Conservation (phyloP, 1,284 basidiomycete genomes). For the Ganoderma leucocontextum region DNA sequence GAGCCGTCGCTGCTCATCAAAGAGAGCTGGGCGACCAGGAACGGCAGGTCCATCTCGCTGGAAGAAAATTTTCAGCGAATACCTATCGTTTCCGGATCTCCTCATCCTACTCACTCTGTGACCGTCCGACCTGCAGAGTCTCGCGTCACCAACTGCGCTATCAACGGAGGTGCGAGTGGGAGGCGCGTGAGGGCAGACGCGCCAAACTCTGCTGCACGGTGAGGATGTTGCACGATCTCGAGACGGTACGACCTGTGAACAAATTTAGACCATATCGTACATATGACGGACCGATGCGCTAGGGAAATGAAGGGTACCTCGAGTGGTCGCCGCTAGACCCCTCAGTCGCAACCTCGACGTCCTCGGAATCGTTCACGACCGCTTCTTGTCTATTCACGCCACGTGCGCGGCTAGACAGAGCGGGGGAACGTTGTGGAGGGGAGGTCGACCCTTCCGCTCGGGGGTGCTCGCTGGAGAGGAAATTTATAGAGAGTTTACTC, state of each 20-base stretch:
- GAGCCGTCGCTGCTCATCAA: slow-evolving; percentile 70
- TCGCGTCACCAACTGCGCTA: slow-evolving; percentile 79
- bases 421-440: slow-evolving; percentile 18
- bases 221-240: slow-evolving; percentile 83
- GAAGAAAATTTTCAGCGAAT: slow-evolving; percentile 21
- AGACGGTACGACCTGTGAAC: slow-evolving; percentile 70
- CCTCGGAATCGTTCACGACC: slow-evolving; percentile 20
- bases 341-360: slow-evolving; percentile 22
- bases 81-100: slow-evolving; percentile 11
- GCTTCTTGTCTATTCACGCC: slow-evolving; percentile 24
- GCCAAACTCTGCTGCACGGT: slow-evolving; percentile 82
- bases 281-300: not conserved
- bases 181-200: slow-evolving; percentile 78
- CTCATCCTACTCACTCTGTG: slow-evolving; percentile 67
- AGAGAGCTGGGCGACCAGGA: slow-evolving; percentile 82
- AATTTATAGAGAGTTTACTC: slow-evolving; percentile 32
- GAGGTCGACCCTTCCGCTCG: slow-evolving; percentile 16
- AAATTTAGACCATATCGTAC: slow-evolving; percentile 11
- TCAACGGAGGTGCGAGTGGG: slow-evolving; percentile 81
- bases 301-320: slow-evolving; percentile 15
- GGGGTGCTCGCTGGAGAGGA: slow-evolving; percentile 24
- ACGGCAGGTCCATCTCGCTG: slow-evolving; percentile 83
- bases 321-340: slow-evolving; percentile 21
- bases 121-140: slow-evolving; percentile 72
- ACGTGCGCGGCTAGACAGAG: slow-evolving; percentile 29